Evolutionary conservation across 208 protist species (phyloP), one percentile per base, ranked within the genome.

Genomic region (Herpetomonas samuelpessoai): DNA sequence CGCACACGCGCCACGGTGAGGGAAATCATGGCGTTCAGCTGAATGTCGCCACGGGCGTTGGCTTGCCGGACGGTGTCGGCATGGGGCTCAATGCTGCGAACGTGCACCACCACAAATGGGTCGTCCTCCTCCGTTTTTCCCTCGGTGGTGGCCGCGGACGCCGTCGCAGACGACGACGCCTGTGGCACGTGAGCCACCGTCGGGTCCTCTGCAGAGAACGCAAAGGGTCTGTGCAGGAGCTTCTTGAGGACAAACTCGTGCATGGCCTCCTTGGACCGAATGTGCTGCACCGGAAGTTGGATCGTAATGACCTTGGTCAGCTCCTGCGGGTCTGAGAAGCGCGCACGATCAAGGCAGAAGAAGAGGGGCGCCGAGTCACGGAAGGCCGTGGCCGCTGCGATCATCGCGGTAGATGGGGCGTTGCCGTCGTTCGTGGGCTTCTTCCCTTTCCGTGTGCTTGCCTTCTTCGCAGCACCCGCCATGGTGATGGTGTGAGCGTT

Each of bases 171-270:
- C 44, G 39, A 10, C 18, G 3, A 24, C 0, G 12, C 39, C 3
- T 68, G 38, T 48, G 3, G 21, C 22, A 41, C 25, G 12, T 53
- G 55, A 46, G 52, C 57, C 31, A 70, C 54, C 1, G 54, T 68
- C 12, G 61, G 52, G 44, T 68, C 62, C 18, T 74, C 60, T 1
- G 51, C 54, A 19, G 69, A 74, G 24, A 65, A 48, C 28, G 71
- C 60, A 46, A 62, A 69, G 25, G 71, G 61, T 25, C 66, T 74
- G 65, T 85, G 67, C 0, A 88, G 62, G 19, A 82, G 57, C 60
- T 73, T 79, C 45, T 76, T 79, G 12, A 88, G 35, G 1, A 86
- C 64, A 7, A 65, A 14, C 29, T 81, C 73, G 50, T 85, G 55
- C n/a, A 87, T 30, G 3, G 65, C 57, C 10, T 35, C 56, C 9